These are phyloP conservation scores for Xylaria palmicola DNA, from an alignment of 495 filamentous ascomycete genomes.

Conservation along the genomic window DNA sequence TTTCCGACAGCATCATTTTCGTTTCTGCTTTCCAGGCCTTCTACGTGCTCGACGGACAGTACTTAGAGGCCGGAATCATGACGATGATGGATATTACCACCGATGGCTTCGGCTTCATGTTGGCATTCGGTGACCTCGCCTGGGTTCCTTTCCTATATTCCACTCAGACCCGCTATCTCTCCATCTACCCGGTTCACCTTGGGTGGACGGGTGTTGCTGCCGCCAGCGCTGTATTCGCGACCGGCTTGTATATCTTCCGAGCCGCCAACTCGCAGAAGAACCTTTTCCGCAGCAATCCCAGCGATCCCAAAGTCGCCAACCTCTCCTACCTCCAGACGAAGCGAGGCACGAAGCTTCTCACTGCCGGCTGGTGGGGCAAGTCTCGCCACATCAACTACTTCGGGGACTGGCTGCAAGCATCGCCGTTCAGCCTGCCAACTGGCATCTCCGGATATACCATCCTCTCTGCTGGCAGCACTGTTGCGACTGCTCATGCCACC, in stretches of 20 bases:
- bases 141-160: constrained; percentile 94
- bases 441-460: constrained; percentile 78
- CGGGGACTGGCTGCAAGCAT: constrained; percentile 95
- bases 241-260: constrained; percentile 89
- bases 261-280: constrained; percentile 92
- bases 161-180: constrained; percentile 83
- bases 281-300: constrained; percentile 82
- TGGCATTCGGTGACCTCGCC: constrained; percentile 89
- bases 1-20: constrained; percentile 86
- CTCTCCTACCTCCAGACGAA: constrained; percentile 87
- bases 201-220: constrained; percentile 61
- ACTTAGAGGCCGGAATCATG: constrained; percentile 87
- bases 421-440: constrained; percentile 89
- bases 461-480: constrained; percentile 48
- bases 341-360: constrained; percentile 75
- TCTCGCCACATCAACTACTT: constrained; percentile 96
- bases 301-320: constrained; percentile 75
- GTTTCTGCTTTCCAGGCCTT: constrained; percentile 75
- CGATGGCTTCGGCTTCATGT: constrained; percentile 96
- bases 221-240: constrained; percentile 61
- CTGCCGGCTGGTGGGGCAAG: constrained; percentile 91
- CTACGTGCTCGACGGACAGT: constrained; percentile 84
- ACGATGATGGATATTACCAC: constrained; percentile 96
- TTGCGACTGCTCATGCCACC: constrained; percentile 40
- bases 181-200: constrained; percentile 75